phyloP scores from a whole-genome alignment of 148 eudicot genomes.

The Vaccinium macrocarpon region DNA sequence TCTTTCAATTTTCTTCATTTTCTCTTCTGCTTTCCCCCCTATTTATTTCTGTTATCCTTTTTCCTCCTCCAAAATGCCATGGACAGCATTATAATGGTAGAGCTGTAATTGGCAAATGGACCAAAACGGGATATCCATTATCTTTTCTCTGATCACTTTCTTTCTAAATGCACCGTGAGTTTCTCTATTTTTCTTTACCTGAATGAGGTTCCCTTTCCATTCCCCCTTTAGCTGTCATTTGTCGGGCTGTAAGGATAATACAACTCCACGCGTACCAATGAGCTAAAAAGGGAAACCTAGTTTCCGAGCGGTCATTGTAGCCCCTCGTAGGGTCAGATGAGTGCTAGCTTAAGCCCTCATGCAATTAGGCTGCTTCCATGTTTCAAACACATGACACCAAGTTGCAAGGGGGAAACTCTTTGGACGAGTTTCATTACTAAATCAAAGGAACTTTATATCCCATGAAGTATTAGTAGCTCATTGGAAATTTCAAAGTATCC shows the following conservation, averaged over 20 bases:
- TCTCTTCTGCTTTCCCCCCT: neutral
- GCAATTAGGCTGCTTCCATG: neutral
- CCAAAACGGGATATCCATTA: neutral
- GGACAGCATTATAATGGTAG: constrained; percentile 1
- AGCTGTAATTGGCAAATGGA: neutral
- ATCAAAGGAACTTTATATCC: neutral
- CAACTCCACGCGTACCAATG: neutral
- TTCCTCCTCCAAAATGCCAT: neutral
- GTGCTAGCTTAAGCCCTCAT: neutral
- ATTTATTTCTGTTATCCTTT: neutral
- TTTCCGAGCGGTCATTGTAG: neutral
- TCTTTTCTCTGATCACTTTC: neutral
- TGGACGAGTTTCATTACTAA: neutral
- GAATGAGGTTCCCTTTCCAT: neutral
- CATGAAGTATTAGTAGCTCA: neutral
- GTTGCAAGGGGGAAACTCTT: neutral
- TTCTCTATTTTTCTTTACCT: neutral
- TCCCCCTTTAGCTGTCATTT: neutral
- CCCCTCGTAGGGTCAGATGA: neutral
- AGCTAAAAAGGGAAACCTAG: neutral
- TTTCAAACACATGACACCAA: neutral
- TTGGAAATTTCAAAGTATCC: neutral
- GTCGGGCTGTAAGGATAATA: neutral
- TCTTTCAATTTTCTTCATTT: neutral
- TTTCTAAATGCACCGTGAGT: neutral